Base-by-base conservation (phyloP, 2,329 filamentous ascomycete genomes). In the Albophoma yamanashiensis region DNA sequence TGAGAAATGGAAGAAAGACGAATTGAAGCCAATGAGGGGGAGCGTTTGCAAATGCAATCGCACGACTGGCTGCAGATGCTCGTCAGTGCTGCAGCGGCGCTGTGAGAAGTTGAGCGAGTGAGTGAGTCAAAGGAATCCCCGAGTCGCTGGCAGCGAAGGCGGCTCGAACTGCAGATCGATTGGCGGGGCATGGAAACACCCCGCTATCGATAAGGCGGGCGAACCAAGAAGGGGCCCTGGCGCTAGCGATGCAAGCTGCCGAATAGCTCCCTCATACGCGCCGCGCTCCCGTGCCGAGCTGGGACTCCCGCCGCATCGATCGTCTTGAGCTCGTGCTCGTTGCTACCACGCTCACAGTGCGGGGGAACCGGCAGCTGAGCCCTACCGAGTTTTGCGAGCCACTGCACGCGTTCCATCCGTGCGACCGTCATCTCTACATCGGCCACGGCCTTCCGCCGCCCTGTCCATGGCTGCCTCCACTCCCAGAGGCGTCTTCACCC, bases 101-200 rank as follows among this genome's bases (percentile, higher is more conserved):
- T 52, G 57, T 60, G 56, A 59, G 61, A 47, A 42, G 38, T 55
- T 43, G 57, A 47, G 58, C 56, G 55, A 62, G 42, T 17, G 58
- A 45, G 38, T 25, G 56, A 55, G 50, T 55, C 50, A 55, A 36
- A 43, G 4, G 31, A 12, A 55, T 22, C 11, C 20, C 31, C 31
- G 22, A 34, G 31, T 14, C 9, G 31, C 27, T 20, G 50, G 22
- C 14, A 3, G 50, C 12, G 9, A 12, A 8, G 4, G 31, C 31
- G 20, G 50, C 50, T 53, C 15, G 27, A 36, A 22, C 20, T 53
- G 50, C 3, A 6, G 20, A 31, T 31, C 27, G 27, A 31, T 36
- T 38, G 31, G 50, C 31, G 50, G 50, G 50, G 50, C 50, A 55
- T 15, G 1, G 31, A 55, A 55, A 22, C 31, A 47, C 56, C 31